Evolutionary conservation across 1,139 yeast genomes (phyloP), one percentile per base, ranked within the genome.

Genomic region (Scheffersomyces segobiensis): DNA sequence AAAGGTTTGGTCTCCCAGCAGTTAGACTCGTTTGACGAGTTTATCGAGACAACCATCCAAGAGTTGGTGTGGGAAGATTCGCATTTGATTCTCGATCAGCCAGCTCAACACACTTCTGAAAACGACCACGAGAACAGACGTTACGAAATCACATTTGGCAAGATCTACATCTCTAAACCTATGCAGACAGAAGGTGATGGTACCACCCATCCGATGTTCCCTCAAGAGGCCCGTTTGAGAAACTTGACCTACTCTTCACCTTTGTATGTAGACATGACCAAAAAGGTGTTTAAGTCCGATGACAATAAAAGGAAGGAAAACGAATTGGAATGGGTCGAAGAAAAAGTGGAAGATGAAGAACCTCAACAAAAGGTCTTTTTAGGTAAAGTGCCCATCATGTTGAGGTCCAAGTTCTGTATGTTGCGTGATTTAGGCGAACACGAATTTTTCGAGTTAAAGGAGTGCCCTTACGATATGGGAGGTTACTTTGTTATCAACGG

Each of bases 131-230:
- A 91, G 67, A 93, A 91, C 75, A 88, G 93, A 75, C 87, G 98
- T 64, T 96, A 92, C 71, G 98, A 93, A 76, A 95, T 96, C 71
- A 87, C 93, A 39, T 96, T 96, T 77, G 99, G 99, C 63, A 96
- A 95, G 75, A 95, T 96, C 69, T 96, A 91, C 75, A 87, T 96
- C 66, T 93, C 98, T 50, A 91, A 95, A 69, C 99, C 99, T 50
- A 92, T 97, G 55, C 97, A 95, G 86, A 96, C 98, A 21, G 99
- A 96, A 79, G 97, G 98, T 46, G 99, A 96, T 78, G 99, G 99
- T 79, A 93, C 97, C 46, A 93, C 98, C n/a, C 96, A 93, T 69
- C 96, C 97, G 19, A 88, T 96, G 89, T 91, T 91, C 73, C 99
- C 99, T 12, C 99, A 96, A 76, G 99, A 96, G 75, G 99, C 99